Conservation (phyloP, 2,329 filamentous ascomycete species). For the Colletotrichum tamarilloi region DNA sequence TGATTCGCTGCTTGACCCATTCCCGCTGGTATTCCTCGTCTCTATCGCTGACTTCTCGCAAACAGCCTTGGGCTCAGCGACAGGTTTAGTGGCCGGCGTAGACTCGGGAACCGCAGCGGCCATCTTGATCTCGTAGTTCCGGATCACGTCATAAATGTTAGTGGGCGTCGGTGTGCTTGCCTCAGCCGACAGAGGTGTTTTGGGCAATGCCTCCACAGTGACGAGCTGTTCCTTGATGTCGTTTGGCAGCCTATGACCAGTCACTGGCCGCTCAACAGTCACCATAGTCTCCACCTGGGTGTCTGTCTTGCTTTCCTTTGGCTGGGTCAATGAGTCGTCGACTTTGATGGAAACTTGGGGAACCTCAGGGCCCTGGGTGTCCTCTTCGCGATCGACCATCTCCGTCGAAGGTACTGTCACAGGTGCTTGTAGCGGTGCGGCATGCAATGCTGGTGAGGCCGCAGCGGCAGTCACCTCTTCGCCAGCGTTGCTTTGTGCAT, state of each 20-base stretch:
- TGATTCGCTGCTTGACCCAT: constrained; percentile 1
- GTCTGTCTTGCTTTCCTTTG: background rate
- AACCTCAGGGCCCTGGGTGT: background rate
- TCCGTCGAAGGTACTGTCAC: background rate
- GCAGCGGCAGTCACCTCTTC: background rate
- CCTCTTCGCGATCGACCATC: background rate
- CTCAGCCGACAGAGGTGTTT: background rate
- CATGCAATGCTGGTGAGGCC: background rate
- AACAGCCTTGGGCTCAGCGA: background rate
- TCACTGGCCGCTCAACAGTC: background rate
- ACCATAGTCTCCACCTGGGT: background rate
- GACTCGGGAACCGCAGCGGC: constrained; percentile 3
- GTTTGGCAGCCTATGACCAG: no score
- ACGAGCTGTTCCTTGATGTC: constrained; percentile 25
- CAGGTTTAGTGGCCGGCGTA: background rate
- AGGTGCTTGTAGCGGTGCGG: background rate
- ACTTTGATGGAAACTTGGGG: background rate
- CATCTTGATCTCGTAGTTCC: constrained; percentile 35
- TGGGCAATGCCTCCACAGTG: constrained; percentile 6
- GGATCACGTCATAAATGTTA: constrained; percentile 35
- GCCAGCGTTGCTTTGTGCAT: background rate
- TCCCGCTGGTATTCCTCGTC: background rate
- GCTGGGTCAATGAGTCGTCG: background rate
- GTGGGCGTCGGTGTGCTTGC: constrained; percentile 25
- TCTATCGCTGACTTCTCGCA: background rate